Evolutionary conservation across 345 rosid genomes (phyloP), one percentile per base, ranked within the genome.

Genomic region (Aurinia saxatilis): DNA sequence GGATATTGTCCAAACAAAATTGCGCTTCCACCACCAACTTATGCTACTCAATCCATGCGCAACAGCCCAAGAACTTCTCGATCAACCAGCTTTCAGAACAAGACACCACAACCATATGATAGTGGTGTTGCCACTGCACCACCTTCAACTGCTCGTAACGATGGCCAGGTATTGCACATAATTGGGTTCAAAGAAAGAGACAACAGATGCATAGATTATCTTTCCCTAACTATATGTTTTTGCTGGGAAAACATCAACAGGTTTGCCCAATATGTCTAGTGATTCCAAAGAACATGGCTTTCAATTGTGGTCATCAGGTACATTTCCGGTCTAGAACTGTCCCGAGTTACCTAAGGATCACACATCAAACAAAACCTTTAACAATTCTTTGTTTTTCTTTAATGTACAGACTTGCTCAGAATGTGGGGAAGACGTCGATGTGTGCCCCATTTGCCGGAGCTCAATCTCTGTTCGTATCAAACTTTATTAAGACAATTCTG

Each of bases 241-340:
- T 33, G 60, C 42, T 52, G 16, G 15, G 52, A 14, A 2, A 8
- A 60, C 49, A 9, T 50, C 48, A 40, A 33, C 80, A 90, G 92
- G 33, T 78, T 67, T 91, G 98, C 51, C 92, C 90, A 21, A 68
- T 91, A 55, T 91, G 98, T 67, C 79, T 91, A 55, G 52, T 66
- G 46, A 84, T 57, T 74, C 66, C 67, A 48, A 88, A 79, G 67
- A 74, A 88, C 78, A 78, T 91, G 98, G 95, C 98, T 66, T 88
- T 91, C 57, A 86, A 92, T n/a, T 91, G 98, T 45, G 95, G 98
- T 30, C 98, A 91, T 70, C 73, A 68, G 73, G 73, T 68, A n/a
- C 27, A 13, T 68, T 3, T 45, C 12, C 8, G 1, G 10, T 34
- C 29, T 39, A 29, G 0, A 46, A 46, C 29, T 16, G 30, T 11